Conservation (phyloP, 345 rosid genomes). For the Citrus trifoliata region DNA sequence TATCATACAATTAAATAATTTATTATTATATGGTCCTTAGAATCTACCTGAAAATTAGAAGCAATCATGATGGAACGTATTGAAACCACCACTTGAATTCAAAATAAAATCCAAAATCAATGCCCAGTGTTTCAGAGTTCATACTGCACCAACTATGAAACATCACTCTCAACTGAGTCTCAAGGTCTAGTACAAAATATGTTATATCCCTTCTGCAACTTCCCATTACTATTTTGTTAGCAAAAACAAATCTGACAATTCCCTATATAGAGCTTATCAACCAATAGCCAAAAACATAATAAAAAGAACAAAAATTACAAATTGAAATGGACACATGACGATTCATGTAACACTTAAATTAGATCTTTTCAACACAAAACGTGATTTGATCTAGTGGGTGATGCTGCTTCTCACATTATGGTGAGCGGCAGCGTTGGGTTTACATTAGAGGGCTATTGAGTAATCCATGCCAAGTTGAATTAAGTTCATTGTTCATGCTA, state of each 20-base stretch:
- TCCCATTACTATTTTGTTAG: constrained; percentile 26
- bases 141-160: constrained; percentile 35
- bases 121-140: constrained; percentile 20
- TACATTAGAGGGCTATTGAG: constrained; percentile 54
- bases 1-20: background rate
- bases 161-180: too few species aligned
- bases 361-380: constrained; percentile 19
- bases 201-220: constrained; percentile 10
- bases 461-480: constrained; percentile 55
- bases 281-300: constrained; percentile 8
- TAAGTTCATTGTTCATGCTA: constrained; percentile 34
- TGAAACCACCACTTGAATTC: constrained; percentile 36
- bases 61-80: constrained; percentile 61
- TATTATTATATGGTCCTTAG: background rate
- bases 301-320: background rate
- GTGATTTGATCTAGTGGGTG: background rate
- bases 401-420: too few species aligned
- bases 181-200: constrained; percentile 15
- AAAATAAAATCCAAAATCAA: constrained; percentile 19
- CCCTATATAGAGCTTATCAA: constrained; percentile 21
- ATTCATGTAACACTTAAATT: constrained; percentile 17
- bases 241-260: constrained; percentile 24
- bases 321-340: background rate
- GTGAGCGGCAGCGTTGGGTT: background rate
- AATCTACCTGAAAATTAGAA: constrained; percentile 44